phyloP scores from a whole-genome alignment of 148 eudicot species.

The Cornus kousa region DNA sequence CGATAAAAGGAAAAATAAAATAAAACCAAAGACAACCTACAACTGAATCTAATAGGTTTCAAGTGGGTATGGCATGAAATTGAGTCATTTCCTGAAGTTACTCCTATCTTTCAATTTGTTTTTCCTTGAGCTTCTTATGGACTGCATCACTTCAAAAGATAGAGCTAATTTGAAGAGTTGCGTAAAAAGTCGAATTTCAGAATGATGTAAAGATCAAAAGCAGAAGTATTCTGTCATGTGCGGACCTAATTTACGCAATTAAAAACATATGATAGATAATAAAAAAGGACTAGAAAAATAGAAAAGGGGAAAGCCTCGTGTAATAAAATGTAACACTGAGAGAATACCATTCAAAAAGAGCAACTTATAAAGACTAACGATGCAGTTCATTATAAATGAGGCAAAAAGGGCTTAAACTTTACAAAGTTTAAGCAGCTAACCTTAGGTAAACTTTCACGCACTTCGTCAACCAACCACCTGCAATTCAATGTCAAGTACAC shows the following conservation, averaged over 20 bases:
- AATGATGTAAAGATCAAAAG: neutral
- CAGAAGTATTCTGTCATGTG: neutral
- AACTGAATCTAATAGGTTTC: no score
- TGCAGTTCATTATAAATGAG: neutral
- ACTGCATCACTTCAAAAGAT: neutral
- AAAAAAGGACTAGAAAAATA: neutral
- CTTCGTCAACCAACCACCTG: conserved; percentile 98
- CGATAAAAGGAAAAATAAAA: no score
- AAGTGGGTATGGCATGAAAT: no score
- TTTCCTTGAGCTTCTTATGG: neutral
- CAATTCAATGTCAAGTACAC: conserved; percentile 14
- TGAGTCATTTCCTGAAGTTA: no score
- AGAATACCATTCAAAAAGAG: neutral
- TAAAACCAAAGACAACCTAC: no score
- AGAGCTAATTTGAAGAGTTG: neutral
- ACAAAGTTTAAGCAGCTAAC: conserved; percentile 29
- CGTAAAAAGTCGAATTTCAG: neutral
- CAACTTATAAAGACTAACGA: neutral
- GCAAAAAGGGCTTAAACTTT: neutral
- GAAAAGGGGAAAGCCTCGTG: no score
- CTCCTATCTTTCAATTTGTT: neutral
- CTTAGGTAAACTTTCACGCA: conserved; percentile 86
- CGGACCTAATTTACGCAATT: neutral
- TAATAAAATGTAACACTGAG: neutral
- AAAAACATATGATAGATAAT: conserved; percentile 2